Percentiles rank a stretch among this genome's conserved stretches.
Conservation (phyloP, 225 moss, liverwort and hornwort species). For the Antitrichia curtipendula region DNA sequence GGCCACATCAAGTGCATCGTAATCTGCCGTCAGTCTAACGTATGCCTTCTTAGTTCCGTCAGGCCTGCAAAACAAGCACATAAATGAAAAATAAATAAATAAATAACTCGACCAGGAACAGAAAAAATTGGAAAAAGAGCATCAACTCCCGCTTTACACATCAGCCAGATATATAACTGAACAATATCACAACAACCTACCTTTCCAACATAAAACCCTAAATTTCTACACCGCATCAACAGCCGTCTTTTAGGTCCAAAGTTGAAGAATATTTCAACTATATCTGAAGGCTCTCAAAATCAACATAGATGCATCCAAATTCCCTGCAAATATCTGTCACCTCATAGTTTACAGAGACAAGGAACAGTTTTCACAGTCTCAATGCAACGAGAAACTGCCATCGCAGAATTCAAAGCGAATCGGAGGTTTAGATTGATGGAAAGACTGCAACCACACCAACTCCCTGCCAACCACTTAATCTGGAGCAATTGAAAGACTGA, state of each 20-base stretch:
- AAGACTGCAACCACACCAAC: too few relatives aligned
- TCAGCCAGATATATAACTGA: not conserved
- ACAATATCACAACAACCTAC: not conserved
- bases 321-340: not conserved
- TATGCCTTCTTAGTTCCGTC: constrained; percentile 83
- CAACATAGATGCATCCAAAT: not conserved
- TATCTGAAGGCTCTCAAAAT: not conserved
- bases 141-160: not conserved
- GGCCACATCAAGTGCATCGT: constrained; percentile 80
- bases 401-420: not conserved
- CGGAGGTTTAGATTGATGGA: not conserved
- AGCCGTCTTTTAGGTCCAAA: too few relatives aligned
- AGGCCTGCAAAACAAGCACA: constrained; percentile 29
- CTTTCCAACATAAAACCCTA: not conserved
- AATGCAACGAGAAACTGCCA: not conserved
- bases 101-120: not conserved
- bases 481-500: too few relatives aligned
- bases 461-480: not conserved
- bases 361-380: not conserved
- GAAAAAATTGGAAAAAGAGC: not conserved
- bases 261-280: too few relatives aligned
- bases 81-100: too few relatives aligned
- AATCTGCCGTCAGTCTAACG: constrained; percentile 71
- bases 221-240: not conserved
- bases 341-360: not conserved